A percentile compares a stretch with the other conserved stretches of the same genome.
phyloP scores from a whole-genome alignment of 495 filamentous ascomycete species.

The Penicillium waksmanii region DNA sequence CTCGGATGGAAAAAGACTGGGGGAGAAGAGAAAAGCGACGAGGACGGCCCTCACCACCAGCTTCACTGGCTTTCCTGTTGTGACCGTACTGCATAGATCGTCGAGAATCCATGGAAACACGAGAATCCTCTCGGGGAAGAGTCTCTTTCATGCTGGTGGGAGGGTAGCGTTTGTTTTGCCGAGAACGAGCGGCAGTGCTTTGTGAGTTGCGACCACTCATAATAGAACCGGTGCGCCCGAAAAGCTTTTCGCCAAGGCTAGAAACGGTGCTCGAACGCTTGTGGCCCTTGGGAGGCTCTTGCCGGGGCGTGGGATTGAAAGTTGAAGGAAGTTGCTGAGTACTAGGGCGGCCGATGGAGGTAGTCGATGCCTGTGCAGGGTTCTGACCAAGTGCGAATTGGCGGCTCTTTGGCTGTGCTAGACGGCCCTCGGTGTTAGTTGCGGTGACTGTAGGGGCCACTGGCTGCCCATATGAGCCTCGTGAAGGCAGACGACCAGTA shows the following conservation, averaged over 20 bases:
- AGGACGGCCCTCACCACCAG: slow-evolving; percentile 73
- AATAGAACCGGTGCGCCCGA: slow-evolving; percentile 77
- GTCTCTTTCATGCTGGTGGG: slow-evolving; percentile 78
- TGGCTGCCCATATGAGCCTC: slow-evolving; percentile 88
- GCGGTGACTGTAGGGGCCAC: slow-evolving; percentile 84
- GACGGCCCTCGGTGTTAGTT: slow-evolving; percentile 87
- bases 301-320: slow-evolving; percentile 48
- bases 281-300: slow-evolving; percentile 68
- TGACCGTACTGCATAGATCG: slow-evolving; percentile 77
- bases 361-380: slow-evolving; percentile 29
- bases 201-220: slow-evolving; percentile 64
- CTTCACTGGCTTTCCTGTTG: slow-evolving; percentile 80
- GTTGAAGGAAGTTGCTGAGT: slow-evolving; percentile 51
- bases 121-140: slow-evolving; percentile 56
- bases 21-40: slow-evolving; percentile 80
- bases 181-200: slow-evolving; percentile 36
- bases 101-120: slow-evolving; percentile 79
- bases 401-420: slow-evolving; percentile 81
- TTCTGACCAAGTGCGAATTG: slow-evolving; percentile 72
- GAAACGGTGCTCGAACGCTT: slow-evolving; percentile 90
- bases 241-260: slow-evolving; percentile 74
- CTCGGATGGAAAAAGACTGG: slow-evolving; percentile 67
- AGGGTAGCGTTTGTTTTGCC: slow-evolving; percentile 61
- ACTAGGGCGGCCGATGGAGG: slow-evolving; percentile 63
- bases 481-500: slow-evolving; percentile 67